phyloP scores from a whole-genome alignment of 73 alveolate species.

The Strombidium stylifer region DNA sequence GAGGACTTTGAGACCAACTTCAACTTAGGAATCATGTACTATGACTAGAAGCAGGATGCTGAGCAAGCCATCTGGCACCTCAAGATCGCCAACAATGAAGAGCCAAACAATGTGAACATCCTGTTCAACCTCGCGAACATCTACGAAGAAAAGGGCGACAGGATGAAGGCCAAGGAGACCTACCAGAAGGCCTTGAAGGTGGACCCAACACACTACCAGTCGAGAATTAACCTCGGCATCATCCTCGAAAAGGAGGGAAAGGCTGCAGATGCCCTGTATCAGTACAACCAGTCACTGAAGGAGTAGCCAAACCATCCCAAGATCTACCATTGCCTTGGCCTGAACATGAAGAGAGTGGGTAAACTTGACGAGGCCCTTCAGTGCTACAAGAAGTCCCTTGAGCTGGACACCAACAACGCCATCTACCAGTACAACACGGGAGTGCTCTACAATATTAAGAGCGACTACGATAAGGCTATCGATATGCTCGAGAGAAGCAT shows the following conservation, averaged over 20 bases:
- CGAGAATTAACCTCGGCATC: conserved; percentile 62
- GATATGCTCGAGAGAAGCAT: conserved; percentile 38
- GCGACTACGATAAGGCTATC: conserved; percentile 49
- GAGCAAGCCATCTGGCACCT: conserved; percentile 55
- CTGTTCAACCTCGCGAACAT: conserved; percentile 64
- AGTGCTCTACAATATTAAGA: conserved; percentile 40
- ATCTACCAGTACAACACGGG: conserved; percentile 62
- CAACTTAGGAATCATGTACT: conserved; percentile 64
- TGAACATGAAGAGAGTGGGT: conserved; percentile 65
- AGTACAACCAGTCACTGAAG: conserved; percentile 55
- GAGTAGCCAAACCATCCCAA: conserved; percentile 50
- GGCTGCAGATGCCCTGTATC: conserved; percentile 49
- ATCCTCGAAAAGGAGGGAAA: conserved; percentile 58
- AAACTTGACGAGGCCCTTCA: conserved; percentile 59
- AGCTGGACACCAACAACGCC: conserved; percentile 69
- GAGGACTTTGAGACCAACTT: conserved; percentile 71
- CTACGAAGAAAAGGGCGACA: conserved; percentile 58
- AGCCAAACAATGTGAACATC: conserved; percentile 56
- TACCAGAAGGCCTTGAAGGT: conserved; percentile 48
- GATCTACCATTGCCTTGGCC: conserved; percentile 59
- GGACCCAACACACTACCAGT: conserved; percentile 54
- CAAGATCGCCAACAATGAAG: conserved; percentile 48
- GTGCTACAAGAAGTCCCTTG: conserved; percentile 61
- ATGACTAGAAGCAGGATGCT: conserved; percentile 50
- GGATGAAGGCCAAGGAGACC: conserved; percentile 41